Evolutionary conservation across 2,329 filamentous ascomycete genomes (phyloP), one percentile per base, ranked within the genome.

Genomic region (Venturia nashicola): DNA sequence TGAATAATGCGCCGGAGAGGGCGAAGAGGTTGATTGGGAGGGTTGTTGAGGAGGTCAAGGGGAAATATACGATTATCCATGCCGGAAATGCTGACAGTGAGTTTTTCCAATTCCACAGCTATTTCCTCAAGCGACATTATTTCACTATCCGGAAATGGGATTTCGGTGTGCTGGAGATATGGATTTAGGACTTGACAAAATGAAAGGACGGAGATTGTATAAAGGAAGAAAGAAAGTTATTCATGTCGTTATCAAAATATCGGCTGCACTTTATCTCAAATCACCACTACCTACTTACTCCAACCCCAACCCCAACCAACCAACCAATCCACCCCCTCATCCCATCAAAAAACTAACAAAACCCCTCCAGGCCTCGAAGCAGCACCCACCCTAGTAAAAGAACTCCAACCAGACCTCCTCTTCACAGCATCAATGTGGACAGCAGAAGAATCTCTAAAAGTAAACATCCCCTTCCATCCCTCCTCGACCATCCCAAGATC

Each of bases 1-100:
- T 89, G 67, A 89, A 88, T 75, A 87, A 82, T 1, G 84, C 82
- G 1, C 86, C 86, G 0, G 85, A 87, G 67, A 78, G 86, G 64
- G 86, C 86, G 42, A 83, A 84, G 74, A 74, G 77, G 8, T 73
- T 89, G 42, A 82, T 87, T 68, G 85, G 86, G 12, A 79, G 83
- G 0, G 73, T 89, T 44, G 78, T 82, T 12, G 83, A 86, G 64
- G 80, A 79, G 14, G 73, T 89, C 40, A 85, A 84, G 71, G 84
- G 86, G 64, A 76, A 75, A 46, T 89, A 88, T 72, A 83, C 78
- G 1, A 87, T 89, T 67, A 76, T 81, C 44, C 79, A 89, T 70
- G 78, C 82, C 32, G 84, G 77, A 43, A 89, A 89, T 71, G 83
- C 80, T 69, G 80, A 83, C 51, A 82, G 85, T 87, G 72, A 68